Evolutionary conservation across 495 filamentous ascomycete species (phyloP).

Genomic region (Aspergillus incahuasiensis): DNA sequence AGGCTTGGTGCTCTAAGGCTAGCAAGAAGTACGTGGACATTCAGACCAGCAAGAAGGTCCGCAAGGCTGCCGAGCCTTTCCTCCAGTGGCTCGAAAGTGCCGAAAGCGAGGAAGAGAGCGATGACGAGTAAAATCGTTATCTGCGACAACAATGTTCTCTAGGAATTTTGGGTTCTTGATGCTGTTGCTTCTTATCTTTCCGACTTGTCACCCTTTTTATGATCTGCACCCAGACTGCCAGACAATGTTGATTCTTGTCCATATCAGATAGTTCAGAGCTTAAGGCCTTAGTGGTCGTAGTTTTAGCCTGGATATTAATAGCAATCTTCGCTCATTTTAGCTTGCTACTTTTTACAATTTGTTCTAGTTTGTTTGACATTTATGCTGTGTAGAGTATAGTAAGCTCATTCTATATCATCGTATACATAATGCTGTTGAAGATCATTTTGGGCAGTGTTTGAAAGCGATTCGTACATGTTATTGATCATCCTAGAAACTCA

Average conservation of each 20-base stretch:
- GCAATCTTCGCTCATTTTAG: constrained; percentile 2
- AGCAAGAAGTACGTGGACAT: constrained; percentile 97
- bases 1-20: constrained; percentile 86
- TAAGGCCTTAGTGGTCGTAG: not conserved
- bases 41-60: constrained; percentile 86
- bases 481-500: constrained; percentile 31
- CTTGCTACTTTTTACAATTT: not conserved
- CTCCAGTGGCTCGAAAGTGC: constrained; percentile 89
- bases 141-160: not conserved
- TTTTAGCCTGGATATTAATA: not conserved
- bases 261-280: not conserved
- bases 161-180: constrained; percentile 4
- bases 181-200: not conserved
- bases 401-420: too few species aligned
- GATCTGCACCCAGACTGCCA: not conserved
- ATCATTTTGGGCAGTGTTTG: too few species aligned
- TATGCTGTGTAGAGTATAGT: too few species aligned
- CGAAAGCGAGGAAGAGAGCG: constrained; percentile 75
- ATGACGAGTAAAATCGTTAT: constrained; percentile 34
- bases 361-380: not conserved
- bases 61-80: constrained; percentile 91
- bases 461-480: not conserved
- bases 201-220: constrained; percentile 14
- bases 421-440: too few species aligned
- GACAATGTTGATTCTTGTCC: not conserved